Evolutionary conservation across 257 asterid species (phyloP), one percentile per base, ranked within the genome.

Genomic region (Ajuga chamaepitys): DNA sequence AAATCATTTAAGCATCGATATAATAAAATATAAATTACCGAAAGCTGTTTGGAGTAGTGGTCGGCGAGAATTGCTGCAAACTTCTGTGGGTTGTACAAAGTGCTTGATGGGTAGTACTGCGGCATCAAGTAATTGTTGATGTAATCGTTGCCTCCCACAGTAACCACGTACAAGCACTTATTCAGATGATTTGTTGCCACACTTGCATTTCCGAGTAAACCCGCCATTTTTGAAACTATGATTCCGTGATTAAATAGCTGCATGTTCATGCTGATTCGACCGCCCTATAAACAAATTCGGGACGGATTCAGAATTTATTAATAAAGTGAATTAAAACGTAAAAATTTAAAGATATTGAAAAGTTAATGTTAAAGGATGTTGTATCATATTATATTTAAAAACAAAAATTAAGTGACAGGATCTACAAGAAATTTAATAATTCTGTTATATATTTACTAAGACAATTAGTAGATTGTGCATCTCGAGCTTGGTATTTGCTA

Each of bases 71-170:
- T 18, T 4, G n/a, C 34, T 1, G 86, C 88, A 68, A 62, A 86
- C 13, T 73, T 40, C 1, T 20, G 67, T 24, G 84, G 88, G 25
- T 83, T 67, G 18, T 58, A 70, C 7, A 56, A 14, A 6, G 22
- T 14, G 11, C 83, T 71, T 2, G 79, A 21, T 32, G 13, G 16
- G 62, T 64, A 76, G 28, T 38, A 24, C 24, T 62, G 58, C 1
- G 89, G 81, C 46, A 51, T 0, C 3, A 72, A 71, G 57, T 81
- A 81, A 25, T 83, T 81, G 75, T 75, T 79, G 32, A 79, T 22
- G 67, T 86, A 86, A 42, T 86, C 94, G 66, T 86, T 81, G 47
- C 68, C 74, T 0, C 94, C 94, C 1, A 75, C 73, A 12, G 58
- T 16, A 7, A 74, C 72, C 1, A 65, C 51, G 44, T 79, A 86